Evolutionary conservation across 1,284 basidiomycete genomes (phyloP).

Genomic region (Neotropicomus parvogracilis): DNA sequence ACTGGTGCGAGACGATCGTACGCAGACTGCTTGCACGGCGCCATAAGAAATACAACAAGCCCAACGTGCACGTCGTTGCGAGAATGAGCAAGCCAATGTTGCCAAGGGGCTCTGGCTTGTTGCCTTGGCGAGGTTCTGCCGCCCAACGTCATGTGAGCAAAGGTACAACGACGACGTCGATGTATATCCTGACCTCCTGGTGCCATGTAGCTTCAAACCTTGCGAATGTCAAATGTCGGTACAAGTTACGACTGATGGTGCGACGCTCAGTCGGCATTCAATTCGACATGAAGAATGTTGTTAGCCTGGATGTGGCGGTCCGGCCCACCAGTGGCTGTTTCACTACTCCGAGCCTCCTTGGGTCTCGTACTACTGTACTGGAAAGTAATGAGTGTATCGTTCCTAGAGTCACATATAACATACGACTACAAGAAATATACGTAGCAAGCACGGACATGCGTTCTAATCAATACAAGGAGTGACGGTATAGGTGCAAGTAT

Average conservation of each 20-base stretch:
- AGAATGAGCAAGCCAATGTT: slow-evolving; percentile 54
- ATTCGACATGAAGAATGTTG: no score
- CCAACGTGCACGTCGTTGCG: slow-evolving; percentile 57
- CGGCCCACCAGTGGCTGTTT: no score
- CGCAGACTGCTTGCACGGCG: slow-evolving; percentile 55
- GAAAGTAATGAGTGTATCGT: no score
- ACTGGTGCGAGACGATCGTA: slow-evolving; percentile 65
- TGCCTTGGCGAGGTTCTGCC: slow-evolving; percentile 56
- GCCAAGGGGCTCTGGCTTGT: slow-evolving; percentile 63
- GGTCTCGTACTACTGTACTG: no score
- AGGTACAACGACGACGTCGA: not conserved
- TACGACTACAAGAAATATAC: slow-evolving; percentile 9
- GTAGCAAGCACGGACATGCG: slow-evolving; percentile 4
- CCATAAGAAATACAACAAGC: slow-evolving; percentile 63
- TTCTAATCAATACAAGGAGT: slow-evolving; percentile 8
- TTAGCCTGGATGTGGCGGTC: no score
- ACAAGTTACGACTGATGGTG: not conserved
- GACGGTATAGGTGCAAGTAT: slow-evolving; percentile 3
- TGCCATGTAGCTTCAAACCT: slow-evolving; percentile 16
- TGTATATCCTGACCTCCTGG: slow-evolving; percentile 24
- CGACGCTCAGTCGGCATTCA: no score
- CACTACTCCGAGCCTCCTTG: no score
- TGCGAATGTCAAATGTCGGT: not conserved
- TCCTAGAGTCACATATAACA: slow-evolving; percentile 2
- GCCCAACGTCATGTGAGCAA: not conserved